These are phyloP conservation scores for Talaromyces sp. DNA, from an alignment of 2,329 filamentous ascomycete genomes.

Conservation along the genomic window DNA sequence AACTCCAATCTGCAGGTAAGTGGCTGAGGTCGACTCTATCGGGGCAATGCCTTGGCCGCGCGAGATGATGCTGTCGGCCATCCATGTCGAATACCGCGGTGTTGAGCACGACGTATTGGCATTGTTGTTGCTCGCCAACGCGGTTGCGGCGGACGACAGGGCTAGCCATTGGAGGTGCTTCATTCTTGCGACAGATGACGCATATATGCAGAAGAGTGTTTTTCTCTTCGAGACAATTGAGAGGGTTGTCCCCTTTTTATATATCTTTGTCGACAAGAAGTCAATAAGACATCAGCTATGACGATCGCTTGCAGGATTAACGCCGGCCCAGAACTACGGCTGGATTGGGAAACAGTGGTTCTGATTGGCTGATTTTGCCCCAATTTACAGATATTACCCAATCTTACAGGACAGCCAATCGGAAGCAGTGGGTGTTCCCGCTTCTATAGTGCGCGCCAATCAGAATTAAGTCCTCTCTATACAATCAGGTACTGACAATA, in stretches of 20 bases:
- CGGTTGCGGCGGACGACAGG: neutral
- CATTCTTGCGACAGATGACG: neutral
- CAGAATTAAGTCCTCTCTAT: neutral
- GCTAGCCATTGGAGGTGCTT: neutral
- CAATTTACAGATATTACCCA: neutral
- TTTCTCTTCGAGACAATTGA: neutral
- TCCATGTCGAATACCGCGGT: constrained; percentile 19
- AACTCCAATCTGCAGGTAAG: constrained; percentile 17
- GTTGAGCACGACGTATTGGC: neutral
- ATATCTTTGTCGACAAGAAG: neutral
- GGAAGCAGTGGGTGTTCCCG: neutral
- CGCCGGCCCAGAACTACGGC: neutral
- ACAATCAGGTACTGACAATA: neutral
- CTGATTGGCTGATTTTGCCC: neutral
- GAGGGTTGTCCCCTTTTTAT: neutral
- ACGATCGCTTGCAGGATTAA: neutral
- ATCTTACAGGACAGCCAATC: neutral
- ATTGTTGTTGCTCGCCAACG: neutral
- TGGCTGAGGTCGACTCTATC: constrained; percentile 6
- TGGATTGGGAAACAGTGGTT: neutral
- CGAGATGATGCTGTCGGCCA: constrained; percentile 22
- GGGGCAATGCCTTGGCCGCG: constrained; percentile 17
- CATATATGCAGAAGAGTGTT: neutral
- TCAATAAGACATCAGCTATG: neutral
- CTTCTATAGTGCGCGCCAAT: neutral